A percentile compares a stretch with the other conserved stretches of the same genome.
Conservation (phyloP, 192 early-diverging fungal species). For the Coemansia nantahalensis region DNA sequence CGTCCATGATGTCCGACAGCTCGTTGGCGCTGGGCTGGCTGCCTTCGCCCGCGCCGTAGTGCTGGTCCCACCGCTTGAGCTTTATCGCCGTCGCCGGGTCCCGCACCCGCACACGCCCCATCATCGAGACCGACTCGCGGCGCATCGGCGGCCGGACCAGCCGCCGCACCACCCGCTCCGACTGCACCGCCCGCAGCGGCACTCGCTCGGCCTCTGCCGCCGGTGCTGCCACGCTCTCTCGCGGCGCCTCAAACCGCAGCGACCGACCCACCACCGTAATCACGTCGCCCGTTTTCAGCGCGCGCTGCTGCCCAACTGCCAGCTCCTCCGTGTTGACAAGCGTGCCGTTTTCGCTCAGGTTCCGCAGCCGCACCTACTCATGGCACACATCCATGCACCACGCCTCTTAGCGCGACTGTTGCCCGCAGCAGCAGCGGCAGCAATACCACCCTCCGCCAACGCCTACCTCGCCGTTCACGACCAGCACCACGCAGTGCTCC, state of each 20-base stretch:
- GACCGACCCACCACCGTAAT: constrained; percentile 45
- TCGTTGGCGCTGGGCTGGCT: no score
- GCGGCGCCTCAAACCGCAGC: constrained; percentile 33
- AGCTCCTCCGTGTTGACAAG: constrained; percentile 10
- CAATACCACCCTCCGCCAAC: no score
- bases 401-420: no score
- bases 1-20: constrained; percentile 12
- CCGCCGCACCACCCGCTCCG: not conserved
- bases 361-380: constrained; percentile 23
- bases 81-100: constrained; percentile 23
- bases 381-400: no score
- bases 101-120: not conserved
- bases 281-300: constrained; percentile 23
- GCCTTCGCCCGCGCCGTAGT: no score
- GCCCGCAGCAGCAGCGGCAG: no score
- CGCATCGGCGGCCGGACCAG: not conserved
- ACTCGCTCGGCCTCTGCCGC: not conserved
- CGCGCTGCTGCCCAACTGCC: constrained; percentile 16
- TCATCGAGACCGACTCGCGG: not conserved
- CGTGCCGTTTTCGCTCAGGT: constrained; percentile 36
- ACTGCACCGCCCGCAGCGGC: not conserved
- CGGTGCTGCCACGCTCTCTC: not conserved
- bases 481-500: constrained; percentile 39
- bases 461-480: constrained; percentile 12
- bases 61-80: constrained; percentile 35